Conservation (phyloP, 768 basidiomycete genomes). For the Phanerochaete carnosa region DNA sequence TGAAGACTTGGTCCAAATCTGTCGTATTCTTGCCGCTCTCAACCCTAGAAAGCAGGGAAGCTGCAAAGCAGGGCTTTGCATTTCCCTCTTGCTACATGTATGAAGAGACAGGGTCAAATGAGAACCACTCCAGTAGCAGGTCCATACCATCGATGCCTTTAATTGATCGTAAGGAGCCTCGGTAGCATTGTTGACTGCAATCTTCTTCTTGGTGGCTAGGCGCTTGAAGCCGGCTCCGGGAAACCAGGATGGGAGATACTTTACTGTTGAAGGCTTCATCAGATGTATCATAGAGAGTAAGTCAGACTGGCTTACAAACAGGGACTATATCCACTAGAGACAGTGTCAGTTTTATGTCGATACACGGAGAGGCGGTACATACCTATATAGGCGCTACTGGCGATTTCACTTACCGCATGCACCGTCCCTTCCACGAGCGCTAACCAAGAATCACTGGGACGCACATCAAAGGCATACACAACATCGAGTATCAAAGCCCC, state of each 20-base stretch:
- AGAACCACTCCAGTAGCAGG: background rate
- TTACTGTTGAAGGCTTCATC: conserved; percentile 14
- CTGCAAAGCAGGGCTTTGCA: background rate
- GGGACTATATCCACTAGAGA: background rate
- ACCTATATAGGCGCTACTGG: background rate
- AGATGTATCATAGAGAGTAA: background rate
- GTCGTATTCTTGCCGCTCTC: background rate
- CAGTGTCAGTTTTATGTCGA: background rate
- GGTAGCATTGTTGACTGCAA: background rate
- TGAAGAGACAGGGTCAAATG: background rate
- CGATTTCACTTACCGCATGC: background rate
- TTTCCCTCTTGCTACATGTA: background rate
- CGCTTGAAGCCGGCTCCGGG: conserved; percentile 19
- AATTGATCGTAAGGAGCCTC: conserved; percentile 4
- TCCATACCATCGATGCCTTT: background rate
- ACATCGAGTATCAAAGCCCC: conserved; percentile 4
- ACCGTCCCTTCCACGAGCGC: background rate
- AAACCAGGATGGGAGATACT: conserved; percentile 20
- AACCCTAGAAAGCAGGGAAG: background rate
- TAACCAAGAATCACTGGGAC: conserved; percentile 12
- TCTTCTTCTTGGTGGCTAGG: conserved; percentile 9
- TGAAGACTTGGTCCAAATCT: background rate
- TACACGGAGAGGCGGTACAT: background rate
- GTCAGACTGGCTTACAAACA: background rate
- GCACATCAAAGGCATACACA: conserved; percentile 16